phyloP scores from a whole-genome alignment of 2,329 filamentous ascomycete species.

The Blastomyces parvus region DNA sequence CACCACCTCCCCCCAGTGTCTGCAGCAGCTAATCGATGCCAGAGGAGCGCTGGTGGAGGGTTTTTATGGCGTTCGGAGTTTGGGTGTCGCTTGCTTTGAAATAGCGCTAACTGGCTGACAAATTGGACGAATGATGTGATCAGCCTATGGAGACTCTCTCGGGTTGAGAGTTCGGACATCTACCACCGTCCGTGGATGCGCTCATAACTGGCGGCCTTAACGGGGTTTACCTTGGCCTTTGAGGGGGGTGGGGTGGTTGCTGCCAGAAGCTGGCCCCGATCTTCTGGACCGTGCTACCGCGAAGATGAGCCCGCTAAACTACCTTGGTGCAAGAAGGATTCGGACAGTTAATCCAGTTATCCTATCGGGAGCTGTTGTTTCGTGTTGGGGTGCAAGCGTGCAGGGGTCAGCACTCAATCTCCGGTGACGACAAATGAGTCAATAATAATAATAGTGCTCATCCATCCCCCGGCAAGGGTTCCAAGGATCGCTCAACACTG shows the following conservation, averaged over 20 bases:
- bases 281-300: too few relatives aligned
- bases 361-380: neutral
- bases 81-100: neutral
- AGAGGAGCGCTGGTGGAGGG: neutral
- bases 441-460: too few relatives aligned
- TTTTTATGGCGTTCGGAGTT: neutral
- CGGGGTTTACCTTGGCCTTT: neutral
- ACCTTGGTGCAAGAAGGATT: too few relatives aligned
- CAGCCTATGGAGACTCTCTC: too few relatives aligned
- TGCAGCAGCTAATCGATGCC: too few relatives aligned
- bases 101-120: neutral
- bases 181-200: neutral
- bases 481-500: neutral
- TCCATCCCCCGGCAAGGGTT: neutral
- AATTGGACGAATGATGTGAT: neutral
- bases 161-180: too few relatives aligned
- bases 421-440: neutral
- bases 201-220: neutral
- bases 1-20: too few relatives aligned
- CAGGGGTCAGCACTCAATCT: neutral
- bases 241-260: too few relatives aligned
- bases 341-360: too few relatives aligned
- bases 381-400: neutral
- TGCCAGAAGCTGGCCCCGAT: too few relatives aligned
- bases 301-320: too few relatives aligned